A percentile compares a stretch with the other conserved stretches of the same genome.
Conservation (phyloP, 805 yeast genomes). For the Priceomyces medius region DNA sequence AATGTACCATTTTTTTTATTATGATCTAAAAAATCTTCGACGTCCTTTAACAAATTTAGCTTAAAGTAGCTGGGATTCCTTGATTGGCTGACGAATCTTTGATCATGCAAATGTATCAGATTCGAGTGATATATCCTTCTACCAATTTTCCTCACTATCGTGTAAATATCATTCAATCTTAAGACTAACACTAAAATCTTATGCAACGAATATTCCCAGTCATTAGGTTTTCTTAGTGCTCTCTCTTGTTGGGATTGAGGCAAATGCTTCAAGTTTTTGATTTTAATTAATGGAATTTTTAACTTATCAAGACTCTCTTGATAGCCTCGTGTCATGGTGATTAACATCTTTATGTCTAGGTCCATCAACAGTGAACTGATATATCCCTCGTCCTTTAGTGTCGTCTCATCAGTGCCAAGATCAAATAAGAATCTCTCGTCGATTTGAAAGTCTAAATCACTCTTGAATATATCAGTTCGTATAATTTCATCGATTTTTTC, state of each 20-base stretch:
- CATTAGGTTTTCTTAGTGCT: constrained; percentile 29
- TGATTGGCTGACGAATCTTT: constrained; percentile 30
- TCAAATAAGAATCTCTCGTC: constrained; percentile 15
- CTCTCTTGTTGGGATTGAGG: constrained; percentile 9
- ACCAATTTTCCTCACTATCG: constrained; percentile 46
- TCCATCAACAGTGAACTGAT: constrained; percentile 30
- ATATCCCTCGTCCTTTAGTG: constrained; percentile 15
- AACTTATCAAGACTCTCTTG: constrained; percentile 25
- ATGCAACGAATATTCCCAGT: constrained; percentile 45
- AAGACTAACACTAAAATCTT: constrained; percentile 45
- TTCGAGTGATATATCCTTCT: constrained; percentile 47
- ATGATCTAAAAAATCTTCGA: constrained; percentile 42
- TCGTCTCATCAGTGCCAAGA: constrained; percentile 15
- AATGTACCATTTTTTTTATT: constrained; percentile 49
- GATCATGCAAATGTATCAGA: constrained; percentile 41
- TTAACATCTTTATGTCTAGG: constrained; percentile 36
- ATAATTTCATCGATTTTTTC: constrained; percentile 21
- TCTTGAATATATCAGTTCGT: constrained; percentile 17
- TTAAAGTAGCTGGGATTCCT: constrained; percentile 32
- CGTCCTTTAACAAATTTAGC: constrained; percentile 18
- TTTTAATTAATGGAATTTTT: constrained; percentile 17
- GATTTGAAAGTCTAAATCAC: constrained; percentile 27
- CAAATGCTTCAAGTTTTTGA: constrained; percentile 17
- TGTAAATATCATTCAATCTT: constrained; percentile 51
- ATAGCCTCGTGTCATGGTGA: constrained; percentile 25